Evolutionary conservation across 805 yeast species (phyloP), one percentile per base, ranked within the genome.

Genomic region (Yarrowia sp.): DNA sequence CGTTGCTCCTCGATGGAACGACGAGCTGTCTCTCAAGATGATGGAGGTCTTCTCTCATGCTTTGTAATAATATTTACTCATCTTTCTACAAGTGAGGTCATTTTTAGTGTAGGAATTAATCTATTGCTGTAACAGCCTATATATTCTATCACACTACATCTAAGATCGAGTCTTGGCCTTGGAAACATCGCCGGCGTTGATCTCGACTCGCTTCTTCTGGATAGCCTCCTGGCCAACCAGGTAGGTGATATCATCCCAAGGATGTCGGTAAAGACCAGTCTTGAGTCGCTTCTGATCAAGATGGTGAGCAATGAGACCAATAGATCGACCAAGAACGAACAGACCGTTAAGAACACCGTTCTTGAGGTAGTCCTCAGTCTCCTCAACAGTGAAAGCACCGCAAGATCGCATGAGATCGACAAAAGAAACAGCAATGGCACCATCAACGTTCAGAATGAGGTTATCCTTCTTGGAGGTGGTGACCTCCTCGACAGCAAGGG

Each of bases 1-100:
- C 24, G 80, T 84, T 17, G 81, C 86, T 26, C 77, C 81, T 64
- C 77, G 85, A 65, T 81, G 80, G 64, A 81, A 85, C 67, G 90
- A 86, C 70, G 90, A 86, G 30, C 24, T 54, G 36, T 30, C 30
- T 12, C 21, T 54, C 17, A 51, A 51, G 24, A 33, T 51, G 41
- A 51, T 51, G 58, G 58, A 51, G 58, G 58, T 51, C 11, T 51
- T 51, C n/a, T 22, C 58, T 16, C 1, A 22, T 1, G 58, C 58
- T 9, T 7, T 51, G 24, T 51, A n/a, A 17, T 1, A 12, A 21
- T 43, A 16, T 4, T 2, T 43, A n/a, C n/a, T n/a, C 10, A 19
- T 19, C 8, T 26, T 5, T 26, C 30, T 26, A 26, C 4, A 8
- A 26, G 8, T 4, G 4, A 26, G 4, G 8, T 26, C 30, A 26